Evolutionary conservation across 1,284 basidiomycete species (phyloP), one percentile per base, ranked within the genome.

Genomic region (Ustilago vetiveriae): DNA sequence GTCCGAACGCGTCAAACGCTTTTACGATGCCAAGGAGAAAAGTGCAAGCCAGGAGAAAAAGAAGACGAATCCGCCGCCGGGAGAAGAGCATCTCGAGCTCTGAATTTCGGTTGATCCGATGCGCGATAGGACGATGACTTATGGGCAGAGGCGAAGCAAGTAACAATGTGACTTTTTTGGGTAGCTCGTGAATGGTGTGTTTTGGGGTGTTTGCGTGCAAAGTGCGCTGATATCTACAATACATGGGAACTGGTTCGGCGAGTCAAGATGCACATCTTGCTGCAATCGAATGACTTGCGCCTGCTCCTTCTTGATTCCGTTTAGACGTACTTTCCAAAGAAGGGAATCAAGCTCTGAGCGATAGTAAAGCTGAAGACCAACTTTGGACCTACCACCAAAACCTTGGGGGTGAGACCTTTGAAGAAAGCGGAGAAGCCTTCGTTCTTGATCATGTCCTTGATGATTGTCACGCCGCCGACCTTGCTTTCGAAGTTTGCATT

Each of bases 301-400:
- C n/a, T n/a, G n/a, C n/a, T 29, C 27, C 27, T 6, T 29, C 27
- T 6, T 29, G 27, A 29, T 29, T 13, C 8, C 13, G n/a, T 22
- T 36, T 55, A 71, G 21, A 78, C 74, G 38, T 68, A 74, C 83
- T 94, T 89, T 51, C 90, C 89, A 83, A 96, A 97, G 82, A 90
- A 86, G 39, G 95, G 95, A 84, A 98, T 98, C 82, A 98, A 86
- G 21, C 90, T 91, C 84, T 98, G 95, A 6, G 95, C 95, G 9
- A 98, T 87, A 23, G 95, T 98, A 85, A 96, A 98, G 75, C 91
- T 94, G 87, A 98, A 98, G 71, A 98, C 92, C 36, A 98, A 88
- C 85, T 98, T 98, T 56, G 95, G 95, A 49, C 94, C 95, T 27
- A 98, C 94, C 59, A 98, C 94, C 33, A 98, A 87, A 75, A 98